These are phyloP conservation scores for Suillus hirtellus DNA, from an alignment of 768 basidiomycete genomes.

Conservation along the genomic window DNA sequence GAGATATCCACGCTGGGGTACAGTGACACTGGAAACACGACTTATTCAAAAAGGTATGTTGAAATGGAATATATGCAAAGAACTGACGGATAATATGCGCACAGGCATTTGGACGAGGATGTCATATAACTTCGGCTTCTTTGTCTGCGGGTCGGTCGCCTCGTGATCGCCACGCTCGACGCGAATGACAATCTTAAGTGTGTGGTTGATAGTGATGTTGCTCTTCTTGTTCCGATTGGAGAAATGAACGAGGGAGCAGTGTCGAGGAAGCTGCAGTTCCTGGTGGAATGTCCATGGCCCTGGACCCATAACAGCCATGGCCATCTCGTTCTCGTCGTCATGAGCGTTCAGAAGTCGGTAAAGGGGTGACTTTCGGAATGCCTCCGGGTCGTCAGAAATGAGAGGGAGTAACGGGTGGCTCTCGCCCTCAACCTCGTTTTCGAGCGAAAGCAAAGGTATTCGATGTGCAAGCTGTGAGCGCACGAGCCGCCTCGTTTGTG, in stretches of 20 bases:
- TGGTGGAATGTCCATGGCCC: conserved; percentile 88
- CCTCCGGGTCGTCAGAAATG: conserved; percentile 64
- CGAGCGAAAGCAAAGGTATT: conserved; percentile 63
- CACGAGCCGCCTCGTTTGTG: conserved; percentile 62
- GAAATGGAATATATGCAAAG: neutral
- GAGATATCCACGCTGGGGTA: conserved; percentile 72
- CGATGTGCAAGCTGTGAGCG: conserved; percentile 67
- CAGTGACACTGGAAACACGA: conserved; percentile 66
- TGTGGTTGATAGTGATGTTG: conserved; percentile 73
- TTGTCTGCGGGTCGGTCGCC: conserved; percentile 62
- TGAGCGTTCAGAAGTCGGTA: conserved; percentile 47
- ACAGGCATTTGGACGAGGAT: conserved; percentile 87
- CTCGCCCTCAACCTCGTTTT: conserved; percentile 49
- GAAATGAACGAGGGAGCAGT: conserved; percentile 64
- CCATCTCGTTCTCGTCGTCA: conserved; percentile 55
- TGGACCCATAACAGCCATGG: conserved; percentile 64
- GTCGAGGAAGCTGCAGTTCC: conserved; percentile 65
- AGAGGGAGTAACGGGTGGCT: conserved; percentile 74
- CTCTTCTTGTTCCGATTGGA: conserved; percentile 79
- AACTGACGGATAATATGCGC: conserved; percentile 81
- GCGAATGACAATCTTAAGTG: conserved; percentile 77
- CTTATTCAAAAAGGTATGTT: neutral
- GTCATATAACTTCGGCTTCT: conserved; percentile 80
- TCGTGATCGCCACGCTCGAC: conserved; percentile 78
- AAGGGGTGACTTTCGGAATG: conserved; percentile 67